Evolutionary conservation across 805 yeast species (phyloP).

Genomic region (Danielozyma ontarioensis): DNA sequence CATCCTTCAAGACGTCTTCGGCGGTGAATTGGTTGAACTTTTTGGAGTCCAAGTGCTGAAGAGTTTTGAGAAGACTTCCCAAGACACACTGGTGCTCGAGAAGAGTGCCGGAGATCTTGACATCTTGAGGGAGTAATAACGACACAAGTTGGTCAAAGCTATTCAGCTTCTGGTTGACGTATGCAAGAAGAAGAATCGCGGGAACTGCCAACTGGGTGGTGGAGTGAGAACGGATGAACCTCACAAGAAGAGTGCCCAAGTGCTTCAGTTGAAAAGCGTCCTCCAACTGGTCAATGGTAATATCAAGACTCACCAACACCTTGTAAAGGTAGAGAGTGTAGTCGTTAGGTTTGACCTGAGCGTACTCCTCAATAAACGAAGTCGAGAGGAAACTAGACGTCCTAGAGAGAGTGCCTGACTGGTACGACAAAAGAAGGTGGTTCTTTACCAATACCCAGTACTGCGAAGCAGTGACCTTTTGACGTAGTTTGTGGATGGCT

Average conservation of each 20-base stretch:
- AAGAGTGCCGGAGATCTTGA: constrained; percentile 1
- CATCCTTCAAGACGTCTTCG: constrained; percentile 21
- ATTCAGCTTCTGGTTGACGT: constrained; percentile 13
- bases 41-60: constrained; percentile 17
- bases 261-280: constrained; percentile 16
- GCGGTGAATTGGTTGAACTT: constrained; percentile 13
- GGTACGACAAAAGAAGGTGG: constrained; percentile 37
- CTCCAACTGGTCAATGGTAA: constrained; percentile 22
- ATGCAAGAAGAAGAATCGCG: constrained; percentile 25
- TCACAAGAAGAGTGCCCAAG: constrained; percentile 6
- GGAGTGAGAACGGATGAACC: constrained; percentile 1
- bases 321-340: constrained; percentile 24
- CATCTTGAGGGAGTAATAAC: constrained; percentile 9
- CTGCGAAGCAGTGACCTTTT: constrained; percentile 32
- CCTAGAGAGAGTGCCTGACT: constrained; percentile 31
- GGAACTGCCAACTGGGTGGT: constrained; percentile 13
- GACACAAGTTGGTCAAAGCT: constrained; percentile 21
- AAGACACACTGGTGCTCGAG: no score
- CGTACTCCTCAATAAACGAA: constrained; percentile 13
- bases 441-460: constrained; percentile 37
- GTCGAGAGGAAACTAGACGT: constrained; percentile 18
- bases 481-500: constrained; percentile 16
- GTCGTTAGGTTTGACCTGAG: constrained; percentile 25
- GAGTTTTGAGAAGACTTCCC: constrained; percentile 12
- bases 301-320: constrained; percentile 22